phyloP scores from a whole-genome alignment of 345 rosid species.

The Rhodamnia argentea region DNA sequence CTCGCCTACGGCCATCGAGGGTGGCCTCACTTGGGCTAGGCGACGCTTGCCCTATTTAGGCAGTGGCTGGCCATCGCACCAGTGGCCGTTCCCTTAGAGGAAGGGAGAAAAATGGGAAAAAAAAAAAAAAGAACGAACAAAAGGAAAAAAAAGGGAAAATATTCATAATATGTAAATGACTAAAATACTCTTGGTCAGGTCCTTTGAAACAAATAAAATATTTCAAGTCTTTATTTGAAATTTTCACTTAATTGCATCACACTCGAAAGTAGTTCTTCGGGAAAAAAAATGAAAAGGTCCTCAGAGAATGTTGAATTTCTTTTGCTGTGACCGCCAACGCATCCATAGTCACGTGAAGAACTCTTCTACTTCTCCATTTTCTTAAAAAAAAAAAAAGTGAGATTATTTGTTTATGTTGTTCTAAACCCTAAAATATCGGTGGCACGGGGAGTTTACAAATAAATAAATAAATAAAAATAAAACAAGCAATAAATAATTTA shows the following conservation, averaged over 20 bases:
- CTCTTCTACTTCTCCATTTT: not conserved
- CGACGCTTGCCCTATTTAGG: no score
- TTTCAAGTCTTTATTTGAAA: no score
- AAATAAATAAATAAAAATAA: not conserved
- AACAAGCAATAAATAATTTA: not conserved
- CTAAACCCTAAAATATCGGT: not conserved
- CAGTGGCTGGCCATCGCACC: no score
- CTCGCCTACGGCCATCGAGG: no score
- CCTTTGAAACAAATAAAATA: no score
- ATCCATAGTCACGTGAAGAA: not conserved
- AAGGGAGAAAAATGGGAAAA: no score
- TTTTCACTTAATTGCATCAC: not conserved
- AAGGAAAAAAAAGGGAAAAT: no score
- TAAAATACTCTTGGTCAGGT: no score
- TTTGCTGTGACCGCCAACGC: not conserved
- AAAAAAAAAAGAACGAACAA: no score
- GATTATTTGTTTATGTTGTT: not conserved
- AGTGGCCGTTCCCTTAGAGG: no score
- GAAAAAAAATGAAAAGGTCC: not conserved
- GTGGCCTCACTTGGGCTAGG: no score
- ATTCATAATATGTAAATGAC: no score
- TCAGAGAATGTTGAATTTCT: not conserved
- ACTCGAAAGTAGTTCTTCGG: not conserved
- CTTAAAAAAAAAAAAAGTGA: not conserved
- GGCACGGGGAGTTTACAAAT: not conserved